Evolutionary conservation across 768 basidiomycete genomes (phyloP).

Genomic region (Pulveroboletus sp.): DNA sequence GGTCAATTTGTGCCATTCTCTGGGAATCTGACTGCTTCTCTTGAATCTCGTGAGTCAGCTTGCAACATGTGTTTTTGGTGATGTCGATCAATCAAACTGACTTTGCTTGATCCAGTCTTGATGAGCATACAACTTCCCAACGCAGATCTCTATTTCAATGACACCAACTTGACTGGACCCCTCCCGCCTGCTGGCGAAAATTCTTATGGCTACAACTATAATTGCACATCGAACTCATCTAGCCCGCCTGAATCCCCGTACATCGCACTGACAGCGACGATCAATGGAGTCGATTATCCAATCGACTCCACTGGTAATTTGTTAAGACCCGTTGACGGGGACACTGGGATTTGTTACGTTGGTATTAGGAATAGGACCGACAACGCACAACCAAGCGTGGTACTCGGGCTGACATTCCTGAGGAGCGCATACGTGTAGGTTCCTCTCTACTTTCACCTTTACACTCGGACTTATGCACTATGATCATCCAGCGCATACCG

Average conservation of each 20-base stretch:
- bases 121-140: slow-evolving; percentile 18
- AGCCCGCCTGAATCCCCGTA: too few species aligned
- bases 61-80: too few species aligned
- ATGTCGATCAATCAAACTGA: too few species aligned
- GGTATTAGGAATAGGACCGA: slow-evolving; percentile 14
- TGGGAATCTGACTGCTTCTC: slow-evolving; percentile 13
- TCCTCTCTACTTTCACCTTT: too few species aligned
- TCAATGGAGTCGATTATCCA: slow-evolving; percentile 31
- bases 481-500: too few species aligned
- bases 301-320: slow-evolving; percentile 24
- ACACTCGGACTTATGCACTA: background rate
- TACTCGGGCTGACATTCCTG: slow-evolving; percentile 20
- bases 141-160: slow-evolving; percentile 14
- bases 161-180: slow-evolving; percentile 19
- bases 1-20: slow-evolving; percentile 21
- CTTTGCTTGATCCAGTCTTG: slow-evolving; percentile 8
- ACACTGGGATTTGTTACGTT: too few species aligned
- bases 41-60: slow-evolving; percentile 28
- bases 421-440: too few species aligned
- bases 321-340: slow-evolving; percentile 23
- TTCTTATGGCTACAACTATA: slow-evolving; percentile 19
- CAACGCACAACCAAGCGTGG: slow-evolving; percentile 10
- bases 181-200: too few species aligned
- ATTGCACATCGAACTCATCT: too few species aligned
- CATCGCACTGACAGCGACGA: slow-evolving; percentile 24